Evolutionary conservation across 2,329 filamentous ascomycete species (phyloP).

Genomic region (Bimuria novae-zelandiae): DNA sequence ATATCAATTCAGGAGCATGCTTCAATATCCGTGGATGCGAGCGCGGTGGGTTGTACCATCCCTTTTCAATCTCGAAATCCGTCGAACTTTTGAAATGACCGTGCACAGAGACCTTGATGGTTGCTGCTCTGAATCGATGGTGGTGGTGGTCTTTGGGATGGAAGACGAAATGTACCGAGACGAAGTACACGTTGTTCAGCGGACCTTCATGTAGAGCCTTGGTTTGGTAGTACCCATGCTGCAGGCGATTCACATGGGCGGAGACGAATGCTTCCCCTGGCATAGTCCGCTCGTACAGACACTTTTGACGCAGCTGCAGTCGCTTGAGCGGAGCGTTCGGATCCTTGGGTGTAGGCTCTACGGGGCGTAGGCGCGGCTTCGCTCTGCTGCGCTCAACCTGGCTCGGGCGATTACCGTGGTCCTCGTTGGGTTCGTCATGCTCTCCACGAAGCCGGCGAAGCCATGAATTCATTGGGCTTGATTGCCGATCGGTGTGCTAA

Average conservation of each 20-base stretch:
- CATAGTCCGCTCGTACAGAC: constrained; percentile 55
- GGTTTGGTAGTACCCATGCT: constrained; percentile 55
- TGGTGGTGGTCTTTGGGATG: constrained; percentile 49
- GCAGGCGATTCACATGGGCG: constrained; percentile 56
- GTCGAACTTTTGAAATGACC: constrained; percentile 21
- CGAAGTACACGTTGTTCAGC: constrained; percentile 53
- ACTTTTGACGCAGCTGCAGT: constrained; percentile 42
- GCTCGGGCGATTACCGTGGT: not conserved
- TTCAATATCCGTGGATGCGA: constrained; percentile 52
- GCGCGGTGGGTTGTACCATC: constrained; percentile 20
- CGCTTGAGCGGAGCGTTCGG: constrained; percentile 32
- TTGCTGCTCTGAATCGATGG: constrained; percentile 55
- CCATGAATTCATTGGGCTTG: constrained; percentile 17
- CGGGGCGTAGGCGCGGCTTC: constrained; percentile 13
- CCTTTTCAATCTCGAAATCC: constrained; percentile 9
- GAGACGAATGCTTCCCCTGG: constrained; percentile 56
- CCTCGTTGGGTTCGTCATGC: not conserved
- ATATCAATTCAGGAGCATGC: constrained; percentile 57
- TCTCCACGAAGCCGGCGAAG: constrained; percentile 13
- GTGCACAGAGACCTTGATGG: constrained; percentile 49
- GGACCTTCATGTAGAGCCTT: constrained; percentile 48
- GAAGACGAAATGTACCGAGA: constrained; percentile 56
- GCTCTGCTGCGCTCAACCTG: not conserved
- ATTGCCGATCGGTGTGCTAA: not conserved
- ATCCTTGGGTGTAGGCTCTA: constrained; percentile 21